Evolutionary conservation across 106 monocot species (phyloP).

Genomic region (Dendrobium catenatum): DNA sequence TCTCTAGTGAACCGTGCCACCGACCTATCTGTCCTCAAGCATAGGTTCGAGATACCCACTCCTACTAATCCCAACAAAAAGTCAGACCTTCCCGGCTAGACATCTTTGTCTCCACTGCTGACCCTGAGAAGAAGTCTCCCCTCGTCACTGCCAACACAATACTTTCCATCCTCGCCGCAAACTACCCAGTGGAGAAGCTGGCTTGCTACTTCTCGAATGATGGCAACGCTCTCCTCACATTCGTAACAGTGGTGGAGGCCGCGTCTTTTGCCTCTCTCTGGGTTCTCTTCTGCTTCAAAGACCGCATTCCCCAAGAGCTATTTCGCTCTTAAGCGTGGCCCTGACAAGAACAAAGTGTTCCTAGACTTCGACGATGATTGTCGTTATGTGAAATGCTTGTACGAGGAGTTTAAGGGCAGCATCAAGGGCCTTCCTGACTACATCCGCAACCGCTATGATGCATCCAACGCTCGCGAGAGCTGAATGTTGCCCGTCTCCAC

Average conservation of each 20-base stretch:
- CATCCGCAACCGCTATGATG: conserved; percentile 41
- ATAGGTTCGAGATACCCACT: conserved; percentile 33
- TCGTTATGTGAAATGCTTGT: conserved; percentile 40
- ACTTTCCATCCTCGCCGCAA: conserved; percentile 29
- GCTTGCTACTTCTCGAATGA: conserved; percentile 14
- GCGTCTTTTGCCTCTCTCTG: conserved; percentile 43
- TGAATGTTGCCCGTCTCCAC: conserved; percentile 11
- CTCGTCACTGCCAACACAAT: conserved; percentile 57
- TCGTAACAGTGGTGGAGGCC: conserved; percentile 34
- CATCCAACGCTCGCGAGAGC: conserved; percentile 47
- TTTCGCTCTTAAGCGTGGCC: conserved; percentile 42
- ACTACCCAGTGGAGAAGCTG: conserved; percentile 10
- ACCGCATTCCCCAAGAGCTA: conserved; percentile 40
- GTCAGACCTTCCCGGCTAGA: conserved; percentile 65
- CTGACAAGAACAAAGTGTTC: conserved; percentile 44
- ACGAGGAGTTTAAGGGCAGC: conserved; percentile 56
- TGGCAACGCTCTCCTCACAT: conserved; percentile 11
- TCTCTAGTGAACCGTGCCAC: conserved; percentile 52
- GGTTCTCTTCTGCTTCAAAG: conserved; percentile 55
- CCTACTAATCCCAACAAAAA: conserved; percentile 28
- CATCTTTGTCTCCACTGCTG: conserved; percentile 52
- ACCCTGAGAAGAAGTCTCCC: conserved; percentile 57
- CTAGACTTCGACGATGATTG: conserved; percentile 46
- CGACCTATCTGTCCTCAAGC: conserved; percentile 35
- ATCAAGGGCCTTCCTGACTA: conserved; percentile 48